Evolutionary conservation across 2,329 filamentous ascomycete genomes (phyloP).

Genomic region (Stemphylium beticola): DNA sequence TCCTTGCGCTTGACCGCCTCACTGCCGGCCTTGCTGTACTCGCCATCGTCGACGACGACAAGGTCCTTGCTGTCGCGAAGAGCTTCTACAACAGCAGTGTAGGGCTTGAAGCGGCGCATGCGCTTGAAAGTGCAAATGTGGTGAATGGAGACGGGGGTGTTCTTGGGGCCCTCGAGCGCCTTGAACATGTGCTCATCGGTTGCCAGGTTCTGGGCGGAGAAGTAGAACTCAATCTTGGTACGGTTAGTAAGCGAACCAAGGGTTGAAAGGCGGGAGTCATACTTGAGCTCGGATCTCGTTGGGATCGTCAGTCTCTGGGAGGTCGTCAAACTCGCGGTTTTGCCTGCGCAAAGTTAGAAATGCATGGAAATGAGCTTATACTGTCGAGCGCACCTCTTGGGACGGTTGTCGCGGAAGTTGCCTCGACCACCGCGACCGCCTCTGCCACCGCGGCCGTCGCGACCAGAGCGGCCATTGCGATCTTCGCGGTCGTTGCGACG

Average conservation of each 20-base stretch:
- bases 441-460: constrained; percentile 19
- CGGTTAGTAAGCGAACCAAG: constrained; percentile 21
- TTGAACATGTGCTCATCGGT: constrained; percentile 87
- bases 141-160: constrained; percentile 80
- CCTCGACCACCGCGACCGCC: constrained; percentile 24
- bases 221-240: constrained; percentile 88
- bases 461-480: constrained; percentile 16
- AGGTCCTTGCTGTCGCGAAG: constrained; percentile 78
- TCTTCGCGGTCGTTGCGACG: constrained; percentile 23
- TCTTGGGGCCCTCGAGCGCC: constrained; percentile 76
- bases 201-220: constrained; percentile 87
- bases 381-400: constrained; percentile 19
- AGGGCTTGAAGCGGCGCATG: constrained; percentile 93
- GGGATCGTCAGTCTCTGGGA: constrained; percentile 78
- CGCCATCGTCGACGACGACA: constrained; percentile 74
- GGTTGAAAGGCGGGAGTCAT: constrained; percentile 29
- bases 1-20: constrained; percentile 70
- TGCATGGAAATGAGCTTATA: not conserved
- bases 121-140: constrained; percentile 88
- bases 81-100: constrained; percentile 80
- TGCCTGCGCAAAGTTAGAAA: constrained; percentile 22
- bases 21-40: constrained; percentile 57
- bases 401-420: constrained; percentile 26
- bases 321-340: constrained; percentile 48
- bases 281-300: constrained; percentile 84